Conservation (phyloP, 202 grass and related monocot species). For the Dendrocalamus latiflorus region DNA sequence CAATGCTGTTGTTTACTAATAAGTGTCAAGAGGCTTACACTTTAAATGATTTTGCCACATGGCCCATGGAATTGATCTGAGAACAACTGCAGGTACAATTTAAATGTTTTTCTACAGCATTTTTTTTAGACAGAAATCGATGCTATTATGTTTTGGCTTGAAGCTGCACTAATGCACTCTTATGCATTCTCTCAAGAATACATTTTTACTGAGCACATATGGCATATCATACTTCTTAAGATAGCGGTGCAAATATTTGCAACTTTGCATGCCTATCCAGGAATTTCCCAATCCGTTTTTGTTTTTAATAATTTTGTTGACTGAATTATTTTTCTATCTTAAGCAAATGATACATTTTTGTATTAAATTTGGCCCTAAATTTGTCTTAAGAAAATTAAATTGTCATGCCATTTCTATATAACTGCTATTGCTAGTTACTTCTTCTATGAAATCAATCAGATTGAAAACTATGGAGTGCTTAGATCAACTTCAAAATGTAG, state of each 20-base stretch:
- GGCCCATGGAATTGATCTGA: slow-evolving; percentile 8
- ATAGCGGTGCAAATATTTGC: no score
- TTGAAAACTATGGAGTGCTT: neutral
- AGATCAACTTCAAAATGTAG: neutral
- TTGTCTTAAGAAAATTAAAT: neutral
- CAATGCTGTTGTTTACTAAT: neutral
- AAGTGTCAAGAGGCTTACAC: slow-evolving; percentile 1
- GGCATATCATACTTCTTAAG: no score
- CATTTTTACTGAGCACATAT: no score
- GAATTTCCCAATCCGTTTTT: no score
- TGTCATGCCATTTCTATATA: neutral
- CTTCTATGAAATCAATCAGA: neutral
- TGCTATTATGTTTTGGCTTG: neutral
- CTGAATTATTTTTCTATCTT: no score
- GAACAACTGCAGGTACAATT: slow-evolving; percentile 20
- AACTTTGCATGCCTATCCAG: no score
- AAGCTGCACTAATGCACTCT: neutral
- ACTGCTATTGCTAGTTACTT: neutral
- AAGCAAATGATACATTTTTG: no score
- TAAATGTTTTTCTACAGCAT: neutral
- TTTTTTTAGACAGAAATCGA: neutral
- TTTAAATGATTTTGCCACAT: slow-evolving; percentile 21
- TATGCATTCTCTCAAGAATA: neutral
- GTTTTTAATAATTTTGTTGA: no score
- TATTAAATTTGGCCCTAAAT: no score